Evolutionary conservation across 176 grass and related monocot species (phyloP).

Genomic region (Aegilops sharonensis): DNA sequence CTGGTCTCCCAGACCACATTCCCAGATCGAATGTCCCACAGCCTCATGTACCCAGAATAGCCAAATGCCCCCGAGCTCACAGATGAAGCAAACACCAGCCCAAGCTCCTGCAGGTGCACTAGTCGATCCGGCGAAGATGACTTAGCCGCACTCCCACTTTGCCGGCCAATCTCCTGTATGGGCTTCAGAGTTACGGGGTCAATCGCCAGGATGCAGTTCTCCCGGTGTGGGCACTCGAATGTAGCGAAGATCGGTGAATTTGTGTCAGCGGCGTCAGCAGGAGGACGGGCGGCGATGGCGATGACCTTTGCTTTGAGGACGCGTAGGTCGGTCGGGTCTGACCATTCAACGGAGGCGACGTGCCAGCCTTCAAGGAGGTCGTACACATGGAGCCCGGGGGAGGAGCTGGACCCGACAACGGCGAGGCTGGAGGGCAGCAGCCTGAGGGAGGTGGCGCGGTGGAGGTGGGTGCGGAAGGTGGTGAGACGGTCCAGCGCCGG

Average conservation of each 20-base stretch:
- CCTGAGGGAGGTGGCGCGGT: slow-evolving; percentile 58
- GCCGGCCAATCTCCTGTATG: slow-evolving; percentile 70
- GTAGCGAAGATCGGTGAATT: slow-evolving; percentile 58
- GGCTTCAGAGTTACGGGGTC: slow-evolving; percentile 67
- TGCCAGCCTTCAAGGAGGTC: slow-evolving; percentile 52
- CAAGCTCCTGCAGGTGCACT: slow-evolving; percentile 61
- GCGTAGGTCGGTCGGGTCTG: slow-evolving; percentile 60
- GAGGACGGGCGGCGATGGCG: slow-evolving; percentile 53
- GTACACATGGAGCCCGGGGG: slow-evolving; percentile 74
- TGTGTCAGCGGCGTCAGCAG: slow-evolving; percentile 14
- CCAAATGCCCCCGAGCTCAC: slow-evolving; percentile 84
- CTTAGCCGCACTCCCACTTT: slow-evolving; percentile 81
- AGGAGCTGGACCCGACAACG: slow-evolving; percentile 44
- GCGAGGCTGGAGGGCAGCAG: slow-evolving; percentile 45
- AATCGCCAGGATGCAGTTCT: slow-evolving; percentile 79
- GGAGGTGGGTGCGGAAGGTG: slow-evolving; percentile 73
- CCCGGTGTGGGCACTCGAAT: slow-evolving; percentile 72
- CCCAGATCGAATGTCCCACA: slow-evolving; percentile 78
- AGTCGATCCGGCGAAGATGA: slow-evolving; percentile 49
- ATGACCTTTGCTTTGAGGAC: slow-evolving; percentile 64
- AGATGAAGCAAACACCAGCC: slow-evolving; percentile 60
- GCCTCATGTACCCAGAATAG: slow-evolving; percentile 88
- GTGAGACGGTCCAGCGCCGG: slow-evolving; percentile 44
- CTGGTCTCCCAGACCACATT: slow-evolving; percentile 85
- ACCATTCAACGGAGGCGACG: slow-evolving; percentile 63